Base-by-base conservation (phyloP, 805 yeast species). In the Cyberlindnera samutprakarnensis region DNA sequence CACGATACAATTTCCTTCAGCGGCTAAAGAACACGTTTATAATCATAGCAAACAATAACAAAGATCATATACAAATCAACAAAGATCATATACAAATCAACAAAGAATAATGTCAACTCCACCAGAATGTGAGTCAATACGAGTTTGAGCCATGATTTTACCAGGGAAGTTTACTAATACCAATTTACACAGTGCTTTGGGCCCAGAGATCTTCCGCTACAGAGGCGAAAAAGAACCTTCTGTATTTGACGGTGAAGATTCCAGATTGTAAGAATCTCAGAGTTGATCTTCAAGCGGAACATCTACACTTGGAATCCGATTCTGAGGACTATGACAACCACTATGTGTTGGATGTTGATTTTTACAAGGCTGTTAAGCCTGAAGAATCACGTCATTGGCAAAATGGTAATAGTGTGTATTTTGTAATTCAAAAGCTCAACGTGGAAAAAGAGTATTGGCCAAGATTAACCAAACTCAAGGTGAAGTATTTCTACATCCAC, bases 201-300 rank as follows among this genome's bases (percentile, higher is more conserved):
- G 97, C 98, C 10, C 98, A 90, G 67, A 84, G 98, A 61, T 86
- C 96, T 34, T 76, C 68, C 52, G 79, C 68, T n/a, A 58, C 68
- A 4, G 94, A 78, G 23, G 70, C 72, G 9, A 65, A 72, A 19
- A 88, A 84, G 60, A 90, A 90, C 58, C 52, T 86, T 23, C 47
- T 92, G 14, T 81, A 69, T 56, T 58, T 90, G 36, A 87, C 95
- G 0, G 70, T 90, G 33, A 68, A 72, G 38, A 75, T 84, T 18
- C 68, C 77, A 16, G 95, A 88, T 54, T 74, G 88, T 18, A 68
- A 61, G 30, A 61, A 73, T 35, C 71, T 79, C 26, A 67, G 74
- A 38, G 62, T 86, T 36, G 74, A 76, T 32, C 64, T 87, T 43
- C 75, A 82, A 12, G 46, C 74, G 4, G 62, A 68, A 6, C 51